These are phyloP conservation scores for Quercus ilex DNA, from an alignment of 306 rosid species.

Conservation along the genomic window DNA sequence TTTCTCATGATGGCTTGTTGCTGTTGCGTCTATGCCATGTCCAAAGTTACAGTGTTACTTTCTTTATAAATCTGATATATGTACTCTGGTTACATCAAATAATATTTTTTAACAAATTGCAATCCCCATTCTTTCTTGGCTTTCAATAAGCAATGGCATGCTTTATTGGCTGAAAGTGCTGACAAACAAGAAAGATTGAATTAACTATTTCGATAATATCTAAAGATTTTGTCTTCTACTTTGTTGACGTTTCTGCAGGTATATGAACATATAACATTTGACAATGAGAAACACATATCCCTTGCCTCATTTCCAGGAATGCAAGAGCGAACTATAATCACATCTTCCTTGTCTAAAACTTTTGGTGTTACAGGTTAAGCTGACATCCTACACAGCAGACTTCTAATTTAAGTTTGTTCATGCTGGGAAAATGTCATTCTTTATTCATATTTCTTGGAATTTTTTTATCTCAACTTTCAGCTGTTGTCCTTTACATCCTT, in stretches of 20 bases:
- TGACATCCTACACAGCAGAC: not conserved
- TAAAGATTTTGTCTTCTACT: not conserved
- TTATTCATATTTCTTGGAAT: not conserved
- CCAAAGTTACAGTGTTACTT: not conserved
- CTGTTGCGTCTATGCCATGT: not conserved
- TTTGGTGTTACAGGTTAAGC: slow-evolving; percentile 64
- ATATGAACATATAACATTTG: slow-evolving; percentile 67
- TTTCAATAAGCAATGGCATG: slow-evolving; percentile 1
- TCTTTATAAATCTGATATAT: not conserved
- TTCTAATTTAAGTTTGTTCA: not conserved
- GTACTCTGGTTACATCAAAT: not conserved
- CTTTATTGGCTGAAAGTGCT: slow-evolving; percentile 7
- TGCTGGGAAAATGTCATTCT: not conserved
- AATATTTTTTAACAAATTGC: not conserved
- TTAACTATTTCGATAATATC: not conserved
- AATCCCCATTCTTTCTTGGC: not conserved
- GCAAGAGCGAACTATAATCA: slow-evolving; percentile 75
- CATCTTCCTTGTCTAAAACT: slow-evolving; percentile 82
- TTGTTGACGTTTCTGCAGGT: slow-evolving; percentile 45
- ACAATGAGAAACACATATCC: slow-evolving; percentile 56
- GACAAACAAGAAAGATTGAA: not conserved
- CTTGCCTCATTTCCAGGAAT: slow-evolving; percentile 79
- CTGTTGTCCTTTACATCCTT: not conserved
- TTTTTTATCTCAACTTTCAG: not conserved
- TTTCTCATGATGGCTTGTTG: not conserved